Evolutionary conservation across 139 green algal genomes (phyloP), one percentile per base, ranked within the genome.

Genomic region (Volvox reticuliferus): DNA sequence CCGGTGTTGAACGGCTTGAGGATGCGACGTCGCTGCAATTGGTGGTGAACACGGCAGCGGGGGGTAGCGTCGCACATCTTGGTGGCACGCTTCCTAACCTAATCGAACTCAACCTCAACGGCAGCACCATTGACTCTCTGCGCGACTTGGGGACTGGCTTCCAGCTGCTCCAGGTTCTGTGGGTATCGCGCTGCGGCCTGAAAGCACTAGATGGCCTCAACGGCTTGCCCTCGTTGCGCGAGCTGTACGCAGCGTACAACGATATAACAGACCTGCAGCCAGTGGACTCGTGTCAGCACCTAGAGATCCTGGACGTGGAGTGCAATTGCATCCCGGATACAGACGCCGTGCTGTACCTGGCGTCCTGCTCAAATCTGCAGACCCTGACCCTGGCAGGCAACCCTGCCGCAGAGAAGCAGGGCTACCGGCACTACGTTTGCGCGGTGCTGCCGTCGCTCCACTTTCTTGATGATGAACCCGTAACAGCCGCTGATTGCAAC

Each of bases 171-270:
- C 84, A 93, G 86, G 87, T 91, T 55, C 79, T 94, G 73, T 95
- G 94, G 92, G 69, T 93, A 33, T 90, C 88, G 20, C 91, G 94
- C 28, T 95, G 89, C 71, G 76, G 84, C 36, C 89, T 93, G 0
- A 62, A 71, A 17, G 37, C 19, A 5, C 73, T 94, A 35, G 87
- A 92, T 13, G 80, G 93, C 21, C 63, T 95, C 28, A 87, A 82
- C 35, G 90, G 69, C 69, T 35, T 96, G 35, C 86, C 91, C 6
- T 20, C 44, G n/a, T 90, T 96, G 33, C 88, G 90, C 0, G 94
- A 96, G 36, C 83, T 96, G 65, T 96, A 96, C 79, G 92, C 92
- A 16, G 71, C 94, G 6, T 93, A 92, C 80, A 94, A 93, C 63
- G 93, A 96, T 86, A 92, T 95, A 21, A 88, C 89, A 21, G 91